A percentile compares a stretch with the other conserved stretches of the same genome.
Evolutionary conservation across 1,139 yeast species (phyloP).

Genomic region (Blastobotrys serpentis): DNA sequence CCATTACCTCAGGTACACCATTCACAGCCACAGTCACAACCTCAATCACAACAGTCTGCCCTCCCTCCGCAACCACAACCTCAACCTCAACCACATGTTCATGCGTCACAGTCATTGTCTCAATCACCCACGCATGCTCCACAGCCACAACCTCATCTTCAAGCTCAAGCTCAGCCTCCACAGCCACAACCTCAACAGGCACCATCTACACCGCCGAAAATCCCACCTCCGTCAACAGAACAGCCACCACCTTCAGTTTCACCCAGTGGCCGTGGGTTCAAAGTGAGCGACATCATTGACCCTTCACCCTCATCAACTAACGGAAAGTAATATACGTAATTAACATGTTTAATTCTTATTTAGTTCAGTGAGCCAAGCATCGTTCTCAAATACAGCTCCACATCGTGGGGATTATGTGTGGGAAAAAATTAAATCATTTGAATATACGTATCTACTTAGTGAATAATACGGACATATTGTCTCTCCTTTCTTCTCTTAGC

Average conservation of each 20-base stretch:
- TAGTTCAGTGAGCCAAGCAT: no score
- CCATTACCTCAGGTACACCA: no score
- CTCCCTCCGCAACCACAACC: slow-evolving; percentile 4
- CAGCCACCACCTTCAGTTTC: slow-evolving; percentile 10
- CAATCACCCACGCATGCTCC: background rate
- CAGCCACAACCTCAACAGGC: slow-evolving; percentile 4
- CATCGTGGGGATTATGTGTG: no score
- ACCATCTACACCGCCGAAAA: slow-evolving; percentile 11
- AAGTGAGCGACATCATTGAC: slow-evolving; percentile 9
- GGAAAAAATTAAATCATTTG: background rate
- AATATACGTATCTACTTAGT: slow-evolving; percentile 20
- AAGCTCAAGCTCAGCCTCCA: slow-evolving; percentile 11
- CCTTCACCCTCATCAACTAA: slow-evolving; percentile 6
- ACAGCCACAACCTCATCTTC: slow-evolving; percentile 10
- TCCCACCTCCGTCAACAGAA: background rate
- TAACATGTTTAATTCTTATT: background rate
- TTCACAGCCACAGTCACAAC: no score
- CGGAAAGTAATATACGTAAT: slow-evolving; percentile 6
- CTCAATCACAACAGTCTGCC: no score
- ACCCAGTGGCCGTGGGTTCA: slow-evolving; percentile 7
- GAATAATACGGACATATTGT: slow-evolving; percentile 36
- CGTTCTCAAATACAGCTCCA: no score
- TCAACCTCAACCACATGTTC: background rate
- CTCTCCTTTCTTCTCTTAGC: slow-evolving; percentile 36
- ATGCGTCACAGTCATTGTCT: background rate